Evolutionary conservation across 1,284 basidiomycete genomes (phyloP), one percentile per base, ranked within the genome.

Genomic region (Trichosporon asahii): DNA sequence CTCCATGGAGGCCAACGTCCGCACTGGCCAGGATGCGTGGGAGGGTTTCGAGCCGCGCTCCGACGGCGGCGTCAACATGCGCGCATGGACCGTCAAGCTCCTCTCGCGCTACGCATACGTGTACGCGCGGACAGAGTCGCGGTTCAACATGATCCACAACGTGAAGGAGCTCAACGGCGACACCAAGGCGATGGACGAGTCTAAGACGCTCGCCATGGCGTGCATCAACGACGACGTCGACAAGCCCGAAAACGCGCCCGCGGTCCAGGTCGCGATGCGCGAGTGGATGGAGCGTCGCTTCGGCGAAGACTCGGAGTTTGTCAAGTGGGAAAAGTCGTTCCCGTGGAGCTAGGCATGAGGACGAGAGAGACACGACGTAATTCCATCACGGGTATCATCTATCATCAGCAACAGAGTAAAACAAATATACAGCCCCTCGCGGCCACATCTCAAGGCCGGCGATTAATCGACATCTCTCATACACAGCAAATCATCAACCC

Each of bases 81-180:
- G 76, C 46, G 61, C 74, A 37, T 82, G 77, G 76, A 73, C 71
- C 37, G 75, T 81, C 70, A 79, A 81, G 72, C 70, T 82, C 8
- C 70, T 82, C 37, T 78, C 78, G 40, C 67, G 80, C 53, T 82
- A 82, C 68, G 70, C 76, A 21, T 82, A 79, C 65, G 73, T 76
- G 7, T 75, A 75, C 31, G 78, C 71, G 55, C 40, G 68, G 8
- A 77, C 77, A 0, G 74, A 74, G 12, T 67, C 73, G 4, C 72
- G 73, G 18, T 81, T 81, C 68, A 65, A 68, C 12, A 76, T 74
- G 64, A 70, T 78, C 12, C 74, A 75, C 53, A 69, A 69, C 18
- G 55, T 64, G 4, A 14, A 29, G 21, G 70, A 78, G 33, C 65
- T 81, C n/a, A 31, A 60, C 12, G 61, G 49, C 4, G 66, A 72